Conservation (phyloP, 2,329 filamentous ascomycete genomes). For the Fusarium armeniacum region DNA sequence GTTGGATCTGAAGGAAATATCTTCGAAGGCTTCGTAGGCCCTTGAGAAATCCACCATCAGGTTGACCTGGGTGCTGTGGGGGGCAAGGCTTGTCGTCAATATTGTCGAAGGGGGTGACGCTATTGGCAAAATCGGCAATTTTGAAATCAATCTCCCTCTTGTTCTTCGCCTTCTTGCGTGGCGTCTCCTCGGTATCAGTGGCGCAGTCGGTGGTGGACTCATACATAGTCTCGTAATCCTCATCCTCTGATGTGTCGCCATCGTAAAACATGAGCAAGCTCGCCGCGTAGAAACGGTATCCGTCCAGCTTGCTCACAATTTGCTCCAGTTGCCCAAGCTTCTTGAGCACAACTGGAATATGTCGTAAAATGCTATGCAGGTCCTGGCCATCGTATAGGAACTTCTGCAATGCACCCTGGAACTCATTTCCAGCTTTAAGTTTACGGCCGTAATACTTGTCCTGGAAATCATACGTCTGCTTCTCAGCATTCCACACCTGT, state of each 20-base stretch:
- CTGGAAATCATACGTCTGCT: conserved; percentile 90
- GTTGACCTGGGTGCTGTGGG: conserved; percentile 81
- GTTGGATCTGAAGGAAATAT: conserved; percentile 90
- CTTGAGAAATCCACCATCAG: conserved; percentile 90
- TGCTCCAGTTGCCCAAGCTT: conserved; percentile 87
- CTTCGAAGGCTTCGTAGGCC: conserved; percentile 82
- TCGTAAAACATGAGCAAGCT: conserved; percentile 97
- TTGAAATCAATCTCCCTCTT: conserved; percentile 86
- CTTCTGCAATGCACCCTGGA: conserved; percentile 86
- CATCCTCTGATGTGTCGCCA: conserved; percentile 74
- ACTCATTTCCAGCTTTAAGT: conserved; percentile 87
- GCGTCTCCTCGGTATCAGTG: conserved; percentile 70
- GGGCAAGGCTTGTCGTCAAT: conserved; percentile 77
- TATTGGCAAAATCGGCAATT: conserved; percentile 98
- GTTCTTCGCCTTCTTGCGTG: conserved; percentile 63
- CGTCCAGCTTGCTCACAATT: conserved; percentile 82
- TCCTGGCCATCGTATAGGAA: conserved; percentile 94
- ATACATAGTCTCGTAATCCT: conserved; percentile 65
- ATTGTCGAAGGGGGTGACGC: conserved; percentile 87
- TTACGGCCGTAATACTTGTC: conserved; percentile 98
- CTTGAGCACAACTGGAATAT: conserved; percentile 88
- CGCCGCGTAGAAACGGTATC: conserved; percentile 95
- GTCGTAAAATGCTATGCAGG: conserved; percentile 81
- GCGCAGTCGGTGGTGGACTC: conserved; percentile 71
- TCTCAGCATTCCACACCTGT: conserved; percentile 92